These are phyloP conservation scores for Thelonectria rubi DNA, from an alignment of 2,329 filamentous ascomycete genomes.

Conservation along the genomic window DNA sequence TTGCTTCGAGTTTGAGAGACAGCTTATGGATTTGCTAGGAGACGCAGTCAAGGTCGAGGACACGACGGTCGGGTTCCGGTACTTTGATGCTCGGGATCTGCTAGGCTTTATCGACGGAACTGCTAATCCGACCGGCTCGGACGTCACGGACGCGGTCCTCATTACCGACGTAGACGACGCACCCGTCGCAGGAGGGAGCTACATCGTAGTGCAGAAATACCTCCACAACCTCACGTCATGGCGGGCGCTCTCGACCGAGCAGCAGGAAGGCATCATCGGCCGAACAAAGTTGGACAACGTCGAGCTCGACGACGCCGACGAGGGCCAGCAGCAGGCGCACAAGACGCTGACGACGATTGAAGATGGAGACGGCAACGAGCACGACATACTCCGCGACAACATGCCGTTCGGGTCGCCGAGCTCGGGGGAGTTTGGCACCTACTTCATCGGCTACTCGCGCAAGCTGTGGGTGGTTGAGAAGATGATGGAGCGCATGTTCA, in stretches of 20 bases:
- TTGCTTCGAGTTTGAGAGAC: conserved; percentile 67
- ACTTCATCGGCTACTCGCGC: conserved; percentile 65
- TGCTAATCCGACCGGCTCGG: conserved; percentile 62
- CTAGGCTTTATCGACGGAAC: conserved; percentile 69
- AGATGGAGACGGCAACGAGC: conserved; percentile 59
- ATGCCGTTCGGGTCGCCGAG: conserved; percentile 68
- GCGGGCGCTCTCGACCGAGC: conserved; percentile 56
- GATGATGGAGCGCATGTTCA: conserved; percentile 67
- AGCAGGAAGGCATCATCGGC: conserved; percentile 65
- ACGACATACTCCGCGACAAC: conserved; percentile 65
- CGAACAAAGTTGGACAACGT: conserved; percentile 66
- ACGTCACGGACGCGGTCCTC: conserved; percentile 54
- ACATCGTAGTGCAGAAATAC: conserved; percentile 68
- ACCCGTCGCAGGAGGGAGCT: conserved; percentile 58
- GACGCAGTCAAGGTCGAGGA: conserved; percentile 59
- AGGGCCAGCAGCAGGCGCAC: conserved; percentile 58
- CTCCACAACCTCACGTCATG: conserved; percentile 61
- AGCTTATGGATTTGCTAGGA: conserved; percentile 59
- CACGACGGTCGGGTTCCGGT: conserved; percentile 65
- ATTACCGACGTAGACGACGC: conserved; percentile 54
- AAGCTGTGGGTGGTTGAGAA: conserved; percentile 65
- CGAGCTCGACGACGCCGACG: conserved; percentile 61
- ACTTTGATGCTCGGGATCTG: conserved; percentile 67
- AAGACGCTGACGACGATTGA: conserved; percentile 65
- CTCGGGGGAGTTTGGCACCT: conserved; percentile 62